Evolutionary conservation across 208 protist species (phyloP).

Genomic region (Lotmaria passim): DNA sequence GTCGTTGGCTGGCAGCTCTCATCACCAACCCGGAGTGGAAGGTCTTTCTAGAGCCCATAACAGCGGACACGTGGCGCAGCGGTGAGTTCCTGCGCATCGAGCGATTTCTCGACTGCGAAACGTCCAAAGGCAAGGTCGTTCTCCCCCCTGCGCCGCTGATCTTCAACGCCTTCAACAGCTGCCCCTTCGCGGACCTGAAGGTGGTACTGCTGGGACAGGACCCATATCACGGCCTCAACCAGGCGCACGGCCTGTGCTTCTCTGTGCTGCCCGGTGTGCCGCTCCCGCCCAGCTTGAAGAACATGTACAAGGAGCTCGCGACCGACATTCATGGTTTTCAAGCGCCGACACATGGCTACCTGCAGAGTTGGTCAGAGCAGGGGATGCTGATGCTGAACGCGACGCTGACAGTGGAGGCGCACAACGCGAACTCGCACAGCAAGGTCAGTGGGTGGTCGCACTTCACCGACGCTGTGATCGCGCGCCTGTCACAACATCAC

Average conservation of each 20-base stretch:
- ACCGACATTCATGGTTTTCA: constrained; percentile 87
- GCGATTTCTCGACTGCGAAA: constrained; percentile 66
- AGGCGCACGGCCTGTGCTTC: constrained; percentile 98
- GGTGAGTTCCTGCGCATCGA: constrained; percentile 70
- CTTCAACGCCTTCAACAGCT: constrained; percentile 93
- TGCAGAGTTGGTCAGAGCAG: constrained; percentile 96
- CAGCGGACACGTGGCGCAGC: constrained; percentile 35
- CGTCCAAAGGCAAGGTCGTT: constrained; percentile 49
- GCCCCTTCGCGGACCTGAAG: constrained; percentile 90
- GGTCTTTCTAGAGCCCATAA: constrained; percentile 65
- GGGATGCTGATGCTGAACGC: constrained; percentile 98
- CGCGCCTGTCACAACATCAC: constrained; percentile 67
- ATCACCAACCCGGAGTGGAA: constrained; percentile 58
- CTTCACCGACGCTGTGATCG: constrained; percentile 97
- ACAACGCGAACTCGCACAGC: constrained; percentile 94
- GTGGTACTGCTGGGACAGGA: constrained; percentile 97
- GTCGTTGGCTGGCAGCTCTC: constrained; percentile 50
- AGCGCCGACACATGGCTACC: constrained; percentile 91
- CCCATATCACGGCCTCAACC: constrained; percentile 93
- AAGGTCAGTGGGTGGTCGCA: constrained; percentile 91
- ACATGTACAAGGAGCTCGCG: constrained; percentile 97
- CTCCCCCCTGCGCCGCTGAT: constrained; percentile 83
- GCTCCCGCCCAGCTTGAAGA: constrained; percentile 89
- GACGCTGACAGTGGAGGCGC: constrained; percentile 93
- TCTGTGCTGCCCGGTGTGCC: constrained; percentile 92